Base-by-base conservation (phyloP, 1,284 basidiomycete genomes). In the Sanghuangporus weigelae region DNA sequence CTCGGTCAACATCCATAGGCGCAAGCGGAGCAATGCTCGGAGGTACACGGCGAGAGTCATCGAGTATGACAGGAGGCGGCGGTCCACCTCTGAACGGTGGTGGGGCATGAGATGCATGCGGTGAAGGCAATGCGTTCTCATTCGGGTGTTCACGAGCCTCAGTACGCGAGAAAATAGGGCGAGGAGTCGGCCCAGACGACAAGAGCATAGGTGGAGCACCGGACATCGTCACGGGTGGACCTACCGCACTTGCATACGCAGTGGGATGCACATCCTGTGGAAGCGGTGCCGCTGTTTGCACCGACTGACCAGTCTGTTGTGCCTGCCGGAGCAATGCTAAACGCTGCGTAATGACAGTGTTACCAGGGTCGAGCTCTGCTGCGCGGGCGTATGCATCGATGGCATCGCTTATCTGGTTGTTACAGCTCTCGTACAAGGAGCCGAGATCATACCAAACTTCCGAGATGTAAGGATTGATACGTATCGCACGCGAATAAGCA, bases 391-490 rank as follows among this genome's bases (percentile, higher is more conserved):
- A 99, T 0, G 97, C 96, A 70, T 99, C 96, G 72, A 99, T 98
- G 38, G 97, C 96, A 73, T 99, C 97, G 53, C 92, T 90, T 73
- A 98, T 95, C 77, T 99, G 97, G 75, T 99, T 98, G 79, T 99
- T 99, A 83, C 96, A 99, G 67, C 91, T 93, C 77, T 99, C 96
- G 74, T 99, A 99, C 0, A 99, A 81, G 67, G 90, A 93, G 55
- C 96, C 97, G 31, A 99, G 86, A 77, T 99, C 96, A 77, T 96
- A 98, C 96, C 97, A 99, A 3, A 99, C 96, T 75, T 99, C 96
- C 57, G 94, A 95, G 69, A 99, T 98, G 81, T 97, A 99, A 0
- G 96, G 96, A 73, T 99, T 98, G 77, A 99, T 95, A 65, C 96
- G 89, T 71, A 99, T 99, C 7, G 96, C 96, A 14, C 96, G 92